Evolutionary conservation across 352 stramenopile species (phyloP).

Genomic region (Phytophthora citricola): DNA sequence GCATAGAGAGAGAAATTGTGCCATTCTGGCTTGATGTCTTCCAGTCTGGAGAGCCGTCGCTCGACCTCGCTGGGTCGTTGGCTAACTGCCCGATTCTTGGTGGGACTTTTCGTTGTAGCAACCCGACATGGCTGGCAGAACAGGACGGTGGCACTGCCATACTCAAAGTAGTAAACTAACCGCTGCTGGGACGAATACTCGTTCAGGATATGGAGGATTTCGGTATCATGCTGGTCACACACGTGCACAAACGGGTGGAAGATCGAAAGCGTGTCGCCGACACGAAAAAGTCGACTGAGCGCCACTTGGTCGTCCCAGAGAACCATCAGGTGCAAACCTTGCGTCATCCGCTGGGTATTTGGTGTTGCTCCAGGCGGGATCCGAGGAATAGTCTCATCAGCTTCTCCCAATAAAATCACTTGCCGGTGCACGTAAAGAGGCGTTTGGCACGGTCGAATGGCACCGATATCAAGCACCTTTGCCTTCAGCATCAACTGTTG

Average conservation of each 20-base stretch:
- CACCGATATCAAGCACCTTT: conserved; percentile 71
- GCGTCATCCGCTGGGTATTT: conserved; percentile 24
- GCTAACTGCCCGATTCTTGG: conserved; percentile 1
- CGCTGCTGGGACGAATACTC: conserved; percentile 65
- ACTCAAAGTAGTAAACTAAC: conserved; percentile 68
- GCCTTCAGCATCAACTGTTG: conserved; percentile 48
- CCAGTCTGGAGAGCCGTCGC: conserved; percentile 24
- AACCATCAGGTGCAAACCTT: conserved; percentile 59
- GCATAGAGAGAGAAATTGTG: conserved; percentile 63
- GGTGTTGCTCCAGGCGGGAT: conserved; percentile 3
- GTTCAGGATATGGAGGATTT: conserved; percentile 63
- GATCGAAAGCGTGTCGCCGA: conserved; percentile 63
- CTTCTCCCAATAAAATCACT: conserved; percentile 65
- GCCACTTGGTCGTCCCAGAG: conserved; percentile 77
- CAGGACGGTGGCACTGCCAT: conserved; percentile 62
- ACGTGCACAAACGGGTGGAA: conserved; percentile 73
- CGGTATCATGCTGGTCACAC: conserved; percentile 44
- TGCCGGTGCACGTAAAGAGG: conserved; percentile 64
- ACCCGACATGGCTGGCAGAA: conserved; percentile 36
- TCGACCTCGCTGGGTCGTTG: conserved; percentile 26
- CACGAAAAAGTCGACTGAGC: conserved; percentile 63
- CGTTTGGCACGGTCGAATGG: conserved; percentile 64
- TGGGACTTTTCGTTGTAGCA: conserved; percentile 4
- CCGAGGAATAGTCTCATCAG: conserved; percentile 6
- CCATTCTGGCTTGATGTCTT: conserved; percentile 45